Base-by-base conservation (phyloP, 2,329 filamentous ascomycete genomes). In the Epichloe festucae region DNA sequence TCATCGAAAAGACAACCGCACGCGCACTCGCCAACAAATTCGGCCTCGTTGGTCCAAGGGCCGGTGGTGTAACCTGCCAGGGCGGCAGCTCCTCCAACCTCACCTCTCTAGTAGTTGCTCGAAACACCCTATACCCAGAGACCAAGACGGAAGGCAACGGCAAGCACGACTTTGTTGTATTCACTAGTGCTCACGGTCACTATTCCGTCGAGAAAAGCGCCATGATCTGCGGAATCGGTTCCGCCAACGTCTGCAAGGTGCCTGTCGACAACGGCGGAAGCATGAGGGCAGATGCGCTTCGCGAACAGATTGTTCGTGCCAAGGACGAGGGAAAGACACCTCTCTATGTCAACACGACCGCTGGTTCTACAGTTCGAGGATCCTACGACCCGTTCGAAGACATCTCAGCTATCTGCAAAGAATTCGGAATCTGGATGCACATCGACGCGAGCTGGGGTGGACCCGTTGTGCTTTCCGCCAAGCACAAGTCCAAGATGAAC, bases 151-250 rank as follows among this genome's bases (percentile, higher is more conserved):
- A 77, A 1, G 93, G 93, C 15, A 89, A 89, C 62, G 77, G 73
- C 1, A 63, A 64, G 4, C 68, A 73, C 55, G 74, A 77, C 19
- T 91, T 96, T 60, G 84, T 89, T 19, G 70, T 96, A 51, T 96
- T 97, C 71, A 96, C 91, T 3, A 88, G 83, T 58, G 81, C 77
- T 1, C 89, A 97, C 65, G 90, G 91, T 0, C 93, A 97, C 73
- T 98, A 97, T 72, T 90, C 84, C 5, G 80, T 97, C 27, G 89
- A 95, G 62, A 97, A 97, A 70, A 90, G 89, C 3, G 90, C 90
- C n/a, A 85, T 91, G 63, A 85, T 91, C 63, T 85, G 85, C 60
- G 93, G 93, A 0, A 78, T 98, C 39, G 93, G 93, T 10, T 82
- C 80, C 31, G 72, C 74, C 19, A 81, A 81, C 55, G 89, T 95